These are phyloP conservation scores for Alternaria brassicicola DNA, from an alignment of 2,329 filamentous ascomycete species.

Conservation along the genomic window DNA sequence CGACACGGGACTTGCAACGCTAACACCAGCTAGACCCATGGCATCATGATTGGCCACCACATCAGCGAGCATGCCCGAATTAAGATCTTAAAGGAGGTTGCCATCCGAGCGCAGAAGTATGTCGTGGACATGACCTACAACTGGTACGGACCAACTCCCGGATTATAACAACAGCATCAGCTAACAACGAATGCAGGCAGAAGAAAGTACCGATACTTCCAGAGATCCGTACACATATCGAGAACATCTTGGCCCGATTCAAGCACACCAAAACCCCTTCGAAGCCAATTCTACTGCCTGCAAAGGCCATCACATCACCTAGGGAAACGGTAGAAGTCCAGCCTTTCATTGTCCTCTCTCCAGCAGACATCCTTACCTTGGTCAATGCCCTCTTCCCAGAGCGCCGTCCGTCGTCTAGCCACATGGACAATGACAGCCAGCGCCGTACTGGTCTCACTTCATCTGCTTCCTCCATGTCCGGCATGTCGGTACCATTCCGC, in stretches of 20 bases:
- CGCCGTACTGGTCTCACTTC: slow-evolving; percentile 56
- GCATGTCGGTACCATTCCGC: slow-evolving; percentile 57
- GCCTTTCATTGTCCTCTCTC: slow-evolving; percentile 79
- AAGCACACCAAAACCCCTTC: slow-evolving; percentile 51
- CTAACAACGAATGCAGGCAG: slow-evolving; percentile 51
- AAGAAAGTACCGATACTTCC: slow-evolving; percentile 68
- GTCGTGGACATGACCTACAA: slow-evolving; percentile 76
- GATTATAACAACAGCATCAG: slow-evolving; percentile 14
- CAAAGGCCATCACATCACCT: slow-evolving; percentile 73
- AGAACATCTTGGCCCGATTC: slow-evolving; percentile 72
- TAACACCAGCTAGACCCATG: slow-evolving; percentile 58
- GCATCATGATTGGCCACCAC: slow-evolving; percentile 82
- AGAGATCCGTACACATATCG: slow-evolving; percentile 70
- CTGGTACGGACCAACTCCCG: slow-evolving; percentile 60
- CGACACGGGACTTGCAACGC: slow-evolving; percentile 23
- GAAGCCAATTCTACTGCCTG: slow-evolving; percentile 68
- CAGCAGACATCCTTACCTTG: slow-evolving; percentile 78
- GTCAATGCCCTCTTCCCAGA: slow-evolving; percentile 86
- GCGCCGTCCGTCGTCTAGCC: slow-evolving; percentile 66
- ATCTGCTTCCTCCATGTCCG: slow-evolving; percentile 57
- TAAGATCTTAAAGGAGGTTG: slow-evolving; percentile 74
- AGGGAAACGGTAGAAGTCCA: slow-evolving; percentile 79
- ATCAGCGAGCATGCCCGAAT: slow-evolving; percentile 90
- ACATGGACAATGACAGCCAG: slow-evolving; percentile 51
- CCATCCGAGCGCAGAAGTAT: slow-evolving; percentile 76